Base-by-base conservation (phyloP, 345 rosid genomes). In the Triadica sebifera region DNA sequence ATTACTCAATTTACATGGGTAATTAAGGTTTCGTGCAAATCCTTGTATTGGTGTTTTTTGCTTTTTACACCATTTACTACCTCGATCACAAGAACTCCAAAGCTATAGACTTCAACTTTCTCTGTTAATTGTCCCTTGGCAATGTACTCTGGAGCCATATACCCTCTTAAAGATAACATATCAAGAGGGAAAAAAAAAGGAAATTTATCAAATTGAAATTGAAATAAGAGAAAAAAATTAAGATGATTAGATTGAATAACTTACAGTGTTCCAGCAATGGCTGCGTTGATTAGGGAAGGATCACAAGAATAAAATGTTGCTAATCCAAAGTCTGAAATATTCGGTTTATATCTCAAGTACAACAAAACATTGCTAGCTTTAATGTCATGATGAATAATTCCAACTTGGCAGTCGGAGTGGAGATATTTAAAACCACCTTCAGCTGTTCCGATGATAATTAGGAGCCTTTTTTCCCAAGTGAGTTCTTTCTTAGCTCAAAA, bases 401-500 rank as follows among this genome's bases (percentile, higher is more conserved):
- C 53, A 3, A 78, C 38, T 22, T 75, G 78, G 68, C 83, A 78
- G 22, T 69, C 57, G 51, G 73, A 66, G 47, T 84, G 91, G 24
- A 84, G 88, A 61, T 84, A 85, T 66, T 82, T 83, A 59, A 86
- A 83, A n/a, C n/a, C n/a, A 5, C 86, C 91, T 81, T 84, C 75
- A 8, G 91, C 91, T 71, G 87, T 81, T 75, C 86, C 87, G 8
- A 70, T 78, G 56, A 87, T 83, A 17, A 87, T 86, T 45, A 67
- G n/a, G 6, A 78, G 79, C 53, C 86, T 67, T 63, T 73, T 86
- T 70, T 76, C 77, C 86, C 89, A 86, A 60, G 77, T 79, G 0
- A 87, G 85, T 77, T 81, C 84, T 82, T 81, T 84, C 89, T 86
- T 87, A n/a, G n/a, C n/a, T n/a, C n/a, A n/a, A n/a, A n/a, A n/a